Evolutionary conservation across 352 stramenopile species (phyloP).

Genomic region (Globisporangium nodosum): DNA sequence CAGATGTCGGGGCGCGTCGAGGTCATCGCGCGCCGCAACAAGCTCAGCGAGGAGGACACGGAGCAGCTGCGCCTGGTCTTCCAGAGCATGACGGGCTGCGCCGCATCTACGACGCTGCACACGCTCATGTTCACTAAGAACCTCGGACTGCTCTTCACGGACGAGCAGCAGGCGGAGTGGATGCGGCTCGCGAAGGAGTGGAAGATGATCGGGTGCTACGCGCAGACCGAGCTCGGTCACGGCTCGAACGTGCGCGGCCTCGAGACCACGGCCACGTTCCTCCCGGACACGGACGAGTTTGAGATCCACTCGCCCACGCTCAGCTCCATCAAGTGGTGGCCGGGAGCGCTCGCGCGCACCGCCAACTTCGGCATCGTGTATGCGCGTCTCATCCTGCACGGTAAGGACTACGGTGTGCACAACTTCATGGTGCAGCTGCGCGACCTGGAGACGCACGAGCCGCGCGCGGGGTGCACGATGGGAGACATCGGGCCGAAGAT

Average conservation of each 20-base stretch:
- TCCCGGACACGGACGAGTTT: slow-evolving; percentile 75
- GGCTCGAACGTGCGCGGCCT: slow-evolving; percentile 89
- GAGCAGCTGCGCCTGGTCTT: slow-evolving; percentile 49
- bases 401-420: slow-evolving; percentile 84
- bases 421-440: slow-evolving; percentile 92
- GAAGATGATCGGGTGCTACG: slow-evolving; percentile 88
- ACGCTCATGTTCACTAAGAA: slow-evolving; percentile 54
- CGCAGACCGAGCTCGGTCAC: slow-evolving; percentile 95
- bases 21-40: slow-evolving; percentile 44
- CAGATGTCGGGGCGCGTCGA: slow-evolving; percentile 55
- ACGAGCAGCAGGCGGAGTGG: slow-evolving; percentile 62
- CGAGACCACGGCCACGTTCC: slow-evolving; percentile 91
- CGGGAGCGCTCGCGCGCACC: slow-evolving; percentile 72
- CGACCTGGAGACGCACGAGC: slow-evolving; percentile 28
- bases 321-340: slow-evolving; percentile 95
- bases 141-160: slow-evolving; percentile 51
- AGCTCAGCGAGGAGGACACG: slow-evolving; percentile 48
- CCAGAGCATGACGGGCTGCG: slow-evolving; percentile 41
- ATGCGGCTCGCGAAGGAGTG: slow-evolving; percentile 44
- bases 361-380: slow-evolving; percentile 92
- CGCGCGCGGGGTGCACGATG: slow-evolving; percentile 83
- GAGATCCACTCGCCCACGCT: slow-evolving; percentile 93
- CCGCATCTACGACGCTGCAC: slow-evolving; percentile 36
- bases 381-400: slow-evolving; percentile 61
- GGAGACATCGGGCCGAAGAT: slow-evolving; percentile 93